These are phyloP conservation scores for Melaleuca quinquenervia DNA, from an alignment of 345 rosid genomes.

Conservation along the genomic window DNA sequence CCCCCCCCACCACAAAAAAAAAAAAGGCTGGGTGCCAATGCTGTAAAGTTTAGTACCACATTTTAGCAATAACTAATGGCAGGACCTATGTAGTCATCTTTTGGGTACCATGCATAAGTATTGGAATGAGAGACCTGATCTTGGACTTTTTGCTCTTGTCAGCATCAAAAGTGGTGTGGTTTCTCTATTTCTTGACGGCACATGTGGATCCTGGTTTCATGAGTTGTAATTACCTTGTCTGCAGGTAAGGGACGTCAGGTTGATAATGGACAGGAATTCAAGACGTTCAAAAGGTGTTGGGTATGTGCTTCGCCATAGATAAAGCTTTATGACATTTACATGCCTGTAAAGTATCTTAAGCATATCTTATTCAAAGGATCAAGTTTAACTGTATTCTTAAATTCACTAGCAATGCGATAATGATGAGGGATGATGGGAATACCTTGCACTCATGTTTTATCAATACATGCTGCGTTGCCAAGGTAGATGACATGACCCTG, in stretches of 20 bases:
- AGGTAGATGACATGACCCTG: constrained; percentile 90
- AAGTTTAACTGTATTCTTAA: constrained; percentile 89
- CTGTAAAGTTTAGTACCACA: background rate
- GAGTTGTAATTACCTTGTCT: constrained; percentile 6
- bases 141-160: background rate
- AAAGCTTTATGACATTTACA: background rate
- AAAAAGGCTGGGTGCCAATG: background rate
- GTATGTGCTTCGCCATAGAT: constrained; percentile 33
- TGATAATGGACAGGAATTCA: constrained; percentile 96
- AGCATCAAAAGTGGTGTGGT: background rate
- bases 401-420: constrained; percentile 95
- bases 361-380: constrained; percentile 55
- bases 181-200: background rate
- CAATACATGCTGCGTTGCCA: constrained; percentile 81
- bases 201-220: background rate
- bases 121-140: background rate
- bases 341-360: constrained; percentile 33
- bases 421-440: constrained; percentile 95
- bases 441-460: constrained; percentile 93
- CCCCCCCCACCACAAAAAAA: background rate
- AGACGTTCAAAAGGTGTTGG: constrained; percentile 97
- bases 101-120: background rate
- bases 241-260: constrained; percentile 96
- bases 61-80: background rate
- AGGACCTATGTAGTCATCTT: background rate